Evolutionary conservation across 2,329 filamentous ascomycete species (phyloP).

Genomic region (Bipolaris victoriae): DNA sequence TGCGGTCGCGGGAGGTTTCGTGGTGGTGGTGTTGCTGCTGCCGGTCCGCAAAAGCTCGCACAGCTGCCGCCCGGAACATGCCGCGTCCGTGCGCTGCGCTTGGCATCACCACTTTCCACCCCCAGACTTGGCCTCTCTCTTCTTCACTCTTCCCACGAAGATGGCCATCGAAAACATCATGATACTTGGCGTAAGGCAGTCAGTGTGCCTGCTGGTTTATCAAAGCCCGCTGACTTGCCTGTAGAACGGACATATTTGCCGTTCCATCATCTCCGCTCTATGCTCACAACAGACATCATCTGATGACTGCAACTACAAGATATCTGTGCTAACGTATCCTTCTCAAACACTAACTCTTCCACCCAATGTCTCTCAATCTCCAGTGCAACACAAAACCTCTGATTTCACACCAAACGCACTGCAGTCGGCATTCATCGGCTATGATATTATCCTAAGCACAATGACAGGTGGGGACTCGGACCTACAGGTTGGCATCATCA

Average conservation of each 20-base stretch:
- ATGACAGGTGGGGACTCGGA: conserved; percentile 35
- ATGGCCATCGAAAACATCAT: conserved; percentile 34
- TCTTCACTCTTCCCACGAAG: background rate
- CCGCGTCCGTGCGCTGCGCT: conserved; percentile 29
- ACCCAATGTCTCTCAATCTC: conserved; percentile 13
- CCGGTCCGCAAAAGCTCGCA: conserved; percentile 42
- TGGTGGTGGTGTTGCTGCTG: conserved; percentile 25
- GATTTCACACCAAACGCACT: conserved; percentile 45
- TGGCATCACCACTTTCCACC: conserved; percentile 12
- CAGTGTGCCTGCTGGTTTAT: background rate
- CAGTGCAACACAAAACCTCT: conserved; percentile 29
- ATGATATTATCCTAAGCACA: conserved; percentile 49
- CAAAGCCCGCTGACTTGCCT: conserved; percentile 10
- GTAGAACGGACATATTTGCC: conserved; percentile 35
- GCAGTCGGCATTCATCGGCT: conserved; percentile 40
- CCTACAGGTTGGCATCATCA: conserved; percentile 43
- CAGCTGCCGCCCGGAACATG: conserved; percentile 29
- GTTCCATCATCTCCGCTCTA: conserved; percentile 35
- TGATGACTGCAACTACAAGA: conserved; percentile 10
- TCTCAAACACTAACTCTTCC: conserved; percentile 31
- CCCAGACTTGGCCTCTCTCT: background rate
- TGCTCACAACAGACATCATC: conserved; percentile 5
- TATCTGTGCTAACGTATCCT: conserved; percentile 37
- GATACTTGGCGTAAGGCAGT: conserved; percentile 34
- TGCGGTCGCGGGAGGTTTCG: conserved; percentile 34